Evolutionary conservation across 164 flowering plant species (phyloP).

Genomic region (Sedum album): DNA sequence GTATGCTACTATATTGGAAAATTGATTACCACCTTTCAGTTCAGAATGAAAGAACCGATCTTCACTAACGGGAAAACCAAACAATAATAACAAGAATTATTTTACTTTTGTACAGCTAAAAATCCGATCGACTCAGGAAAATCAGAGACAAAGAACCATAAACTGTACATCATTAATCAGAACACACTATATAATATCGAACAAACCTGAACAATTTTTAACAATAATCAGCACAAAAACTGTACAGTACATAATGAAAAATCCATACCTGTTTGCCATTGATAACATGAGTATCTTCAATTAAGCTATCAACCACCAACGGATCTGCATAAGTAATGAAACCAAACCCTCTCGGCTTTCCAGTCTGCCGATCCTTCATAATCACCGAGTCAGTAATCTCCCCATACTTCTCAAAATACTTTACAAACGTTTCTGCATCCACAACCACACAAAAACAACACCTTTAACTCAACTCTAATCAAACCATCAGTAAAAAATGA

Average conservation of each 20-base stretch:
- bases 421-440: constrained; percentile 43
- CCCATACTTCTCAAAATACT: constrained; percentile 84
- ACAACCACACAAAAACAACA: neutral
- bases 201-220: no score
- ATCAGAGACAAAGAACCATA: no score
- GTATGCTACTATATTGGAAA: neutral
- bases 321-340: constrained; percentile 93
- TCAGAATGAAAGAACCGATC: neutral
- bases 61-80: neutral
- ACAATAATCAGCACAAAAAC: no score
- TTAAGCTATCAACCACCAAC: constrained; percentile 75
- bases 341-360: constrained; percentile 89
- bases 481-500: no score
- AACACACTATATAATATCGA: no score
- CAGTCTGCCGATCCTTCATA: constrained; percentile 76
- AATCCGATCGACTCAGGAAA: neutral
- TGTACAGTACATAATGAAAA: no score
- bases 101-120: no score
- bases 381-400: constrained; percentile 81
- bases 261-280: constrained; percentile 66
- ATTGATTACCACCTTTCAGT: neutral
- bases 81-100: neutral
- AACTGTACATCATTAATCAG: no score
- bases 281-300: constrained; percentile 66
- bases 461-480: neutral